Conservation (phyloP, 495 filamentous ascomycete species). For the Penicillium arizonense region DNA sequence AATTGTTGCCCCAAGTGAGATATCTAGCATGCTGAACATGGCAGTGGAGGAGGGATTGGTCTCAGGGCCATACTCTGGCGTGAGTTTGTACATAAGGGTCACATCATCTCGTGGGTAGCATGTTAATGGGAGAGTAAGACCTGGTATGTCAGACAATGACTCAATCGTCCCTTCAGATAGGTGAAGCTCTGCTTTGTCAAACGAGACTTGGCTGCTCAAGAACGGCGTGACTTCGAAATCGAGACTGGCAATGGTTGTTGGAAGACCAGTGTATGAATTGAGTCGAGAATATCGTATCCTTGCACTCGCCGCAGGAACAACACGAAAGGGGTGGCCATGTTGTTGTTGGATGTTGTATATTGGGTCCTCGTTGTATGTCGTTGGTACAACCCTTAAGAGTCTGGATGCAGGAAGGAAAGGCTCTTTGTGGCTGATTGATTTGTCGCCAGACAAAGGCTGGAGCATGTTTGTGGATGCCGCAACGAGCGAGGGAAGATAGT, state of each 20-base stretch:
- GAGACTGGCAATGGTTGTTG: constrained; percentile 75
- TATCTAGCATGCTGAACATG: constrained; percentile 53
- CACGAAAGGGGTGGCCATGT: constrained; percentile 62
- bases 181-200: constrained; percentile 65
- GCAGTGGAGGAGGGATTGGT: constrained; percentile 44
- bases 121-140: constrained; percentile 59
- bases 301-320: constrained; percentile 80
- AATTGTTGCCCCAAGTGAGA: constrained; percentile 66
- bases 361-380: constrained; percentile 55
- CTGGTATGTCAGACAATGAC: constrained; percentile 58
- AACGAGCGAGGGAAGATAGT: constrained; percentile 73
- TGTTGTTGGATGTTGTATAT: constrained; percentile 63
- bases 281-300: constrained; percentile 77
- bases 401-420: constrained; percentile 78
- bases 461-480: constrained; percentile 80
- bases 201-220: constrained; percentile 65
- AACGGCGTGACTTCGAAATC: constrained; percentile 88
- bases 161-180: constrained; percentile 68
- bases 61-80: constrained; percentile 59
- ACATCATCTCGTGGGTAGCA: constrained; percentile 81
- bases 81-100: constrained; percentile 79
- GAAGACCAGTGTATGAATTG: constrained; percentile 59
- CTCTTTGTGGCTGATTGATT: constrained; percentile 58
- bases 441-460: constrained; percentile 71
- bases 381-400: constrained; percentile 73